Evolutionary conservation across 2,329 filamentous ascomycete genomes (phyloP).

Genomic region (Blastomyces percursus): DNA sequence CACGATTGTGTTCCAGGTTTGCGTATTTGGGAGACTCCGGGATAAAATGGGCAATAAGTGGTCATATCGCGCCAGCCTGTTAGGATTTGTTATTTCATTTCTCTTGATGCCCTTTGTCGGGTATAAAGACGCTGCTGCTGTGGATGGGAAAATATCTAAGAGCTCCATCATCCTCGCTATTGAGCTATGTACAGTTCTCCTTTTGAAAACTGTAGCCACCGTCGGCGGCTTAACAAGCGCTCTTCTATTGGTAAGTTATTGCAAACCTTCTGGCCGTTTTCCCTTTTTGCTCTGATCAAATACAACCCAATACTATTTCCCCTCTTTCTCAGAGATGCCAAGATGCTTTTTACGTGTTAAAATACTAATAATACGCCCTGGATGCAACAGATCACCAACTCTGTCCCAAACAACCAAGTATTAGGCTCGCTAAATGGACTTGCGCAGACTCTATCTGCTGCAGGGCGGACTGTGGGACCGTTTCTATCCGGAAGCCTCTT

Average conservation of each 20-base stretch:
- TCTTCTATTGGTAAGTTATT: slow-evolving; percentile 60
- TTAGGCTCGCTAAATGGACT: slow-evolving; percentile 86
- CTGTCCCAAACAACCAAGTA: slow-evolving; percentile 70
- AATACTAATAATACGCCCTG: neutral
- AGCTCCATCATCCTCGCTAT: slow-evolving; percentile 63
- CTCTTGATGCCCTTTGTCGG: slow-evolving; percentile 82
- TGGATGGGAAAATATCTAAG: slow-evolving; percentile 45
- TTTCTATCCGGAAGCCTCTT: slow-evolving; percentile 83
- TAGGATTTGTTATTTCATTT: slow-evolving; percentile 73
- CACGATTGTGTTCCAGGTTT: slow-evolving; percentile 83
- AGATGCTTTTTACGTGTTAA: neutral
- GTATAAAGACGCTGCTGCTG: slow-evolving; percentile 52
- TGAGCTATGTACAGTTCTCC: slow-evolving; percentile 67
- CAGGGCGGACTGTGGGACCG: slow-evolving; percentile 76
- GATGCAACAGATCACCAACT: slow-evolving; percentile 71
- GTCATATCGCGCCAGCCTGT: slow-evolving; percentile 67
- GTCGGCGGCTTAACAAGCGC: slow-evolving; percentile 86
- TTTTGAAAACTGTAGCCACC: slow-evolving; percentile 81
- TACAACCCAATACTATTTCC: neutral
- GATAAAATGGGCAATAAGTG: slow-evolving; percentile 72
- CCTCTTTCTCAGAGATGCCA: too few species aligned
- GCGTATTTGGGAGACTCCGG: slow-evolving; percentile 69
- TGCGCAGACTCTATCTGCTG: slow-evolving; percentile 85
- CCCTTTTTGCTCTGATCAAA: neutral
- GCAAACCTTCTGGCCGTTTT: neutral